Base-by-base conservation (phyloP, 352 stramenopile species). In the Sclerospora graminicola region DNA sequence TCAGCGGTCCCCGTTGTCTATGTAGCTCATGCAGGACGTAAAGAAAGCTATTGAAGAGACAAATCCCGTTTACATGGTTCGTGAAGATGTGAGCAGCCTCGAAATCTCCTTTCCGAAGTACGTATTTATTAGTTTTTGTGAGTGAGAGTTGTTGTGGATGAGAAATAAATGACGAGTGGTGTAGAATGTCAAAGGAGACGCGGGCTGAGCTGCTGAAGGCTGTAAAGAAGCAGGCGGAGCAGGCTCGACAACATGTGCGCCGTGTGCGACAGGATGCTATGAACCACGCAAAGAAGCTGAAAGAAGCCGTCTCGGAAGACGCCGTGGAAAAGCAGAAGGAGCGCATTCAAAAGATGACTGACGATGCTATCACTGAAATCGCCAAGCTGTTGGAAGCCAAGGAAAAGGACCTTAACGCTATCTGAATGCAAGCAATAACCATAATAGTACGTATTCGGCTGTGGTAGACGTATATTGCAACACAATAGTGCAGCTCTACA, bases 181-280 rank as follows among this genome's bases (percentile, higher is more conserved):
- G 24, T 44, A 91, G 79, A 60, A 89, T 91, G 77, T 84, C 80
- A 10, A 80, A 84, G 62, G 80, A 89, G 60, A 91, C 80, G 26
- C 77, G 80, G 38, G 68, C 60, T 1, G 80, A 91, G 42, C 57
- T 91, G 19, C 61, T 78, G 16, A 91, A 89, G 56, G 74, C 70
- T 6, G 70, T 59, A 2, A 89, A 89, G 63, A 91, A 91, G 49
- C 76, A 91, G 51, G 80, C 77, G 13, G 80, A 91, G 49, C 56
- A 75, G 48, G 74, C 80, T 34, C 77, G 80, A 2, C 77, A 89
- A 59, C 80, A 91, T 41, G 66, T 91, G 53, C 80, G 80, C 30
- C 80, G 80, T 44, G 80, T 88, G 54, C 80, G 80, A 13, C 80
- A 91, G 54, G 80, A 91, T 48, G 68, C 77, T 28, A 91, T 91